Base-by-base conservation (phyloP, 148 eudicot genomes). In the Vaccinium myrtillus region DNA sequence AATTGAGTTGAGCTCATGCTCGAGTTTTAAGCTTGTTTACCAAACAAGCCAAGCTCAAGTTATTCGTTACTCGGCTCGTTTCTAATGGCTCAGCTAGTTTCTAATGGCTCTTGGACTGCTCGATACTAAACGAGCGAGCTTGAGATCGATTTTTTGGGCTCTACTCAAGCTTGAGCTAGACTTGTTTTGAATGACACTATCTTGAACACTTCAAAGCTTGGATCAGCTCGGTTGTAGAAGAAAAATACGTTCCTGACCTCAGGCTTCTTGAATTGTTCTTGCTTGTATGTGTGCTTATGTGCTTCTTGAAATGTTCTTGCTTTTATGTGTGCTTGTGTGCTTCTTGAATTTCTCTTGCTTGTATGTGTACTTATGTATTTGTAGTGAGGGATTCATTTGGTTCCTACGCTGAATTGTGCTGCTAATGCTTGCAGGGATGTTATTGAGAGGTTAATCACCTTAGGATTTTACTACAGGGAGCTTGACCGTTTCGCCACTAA, bases 381-480 rank as follows among this genome's bases (percentile, higher is more conserved):
- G 18, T 8, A 13, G 49, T 51, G 65, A 14, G 63, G 48, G 19
- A 59, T 48, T 76, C 49, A 51, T 43, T 30, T 54, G 3, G 2
- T 46, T 75, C 23, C 76, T 43, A n/a, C 23, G 4, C 9, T 59
- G 14, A 59, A 51, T 74, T 30, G 55, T 81, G 30, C 75, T 82
- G 77, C 69, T 75, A 49, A 19, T 82, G 77, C 81, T 87, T 83
- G 86, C 90, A 95, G 99, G 94, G 95, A 95, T 90, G 94, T 92
- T 30, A 97, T 95, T 88, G 94, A 95, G 90, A 94, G 96, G 86
- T 84, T 94, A 53, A 88, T 97, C 77, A 91, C 89, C 23, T 85
- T 97, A 89, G 99, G 99, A 83, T 97, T 97, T 89, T 97, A 97
- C 90, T 95, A 94, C 79, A 83, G 96, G 81, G 99, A 95, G 90